phyloP scores from a whole-genome alignment of 306 rosid genomes.

The Sindora glabra region DNA sequence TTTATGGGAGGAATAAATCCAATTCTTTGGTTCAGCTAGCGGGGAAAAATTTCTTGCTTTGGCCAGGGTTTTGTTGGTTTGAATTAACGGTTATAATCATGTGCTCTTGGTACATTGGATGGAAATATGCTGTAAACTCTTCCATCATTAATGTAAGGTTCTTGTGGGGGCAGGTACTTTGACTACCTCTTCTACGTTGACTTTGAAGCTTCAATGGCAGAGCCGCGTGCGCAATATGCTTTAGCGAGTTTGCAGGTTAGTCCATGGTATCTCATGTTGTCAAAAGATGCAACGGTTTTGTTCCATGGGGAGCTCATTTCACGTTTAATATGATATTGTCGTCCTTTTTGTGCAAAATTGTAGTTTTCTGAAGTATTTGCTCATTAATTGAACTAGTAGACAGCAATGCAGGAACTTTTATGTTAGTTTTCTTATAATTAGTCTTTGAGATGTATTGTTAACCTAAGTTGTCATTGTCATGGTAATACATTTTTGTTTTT shows the following conservation, averaged over 20 bases:
- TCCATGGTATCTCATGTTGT: neutral
- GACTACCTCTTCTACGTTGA: conserved; percentile 85
- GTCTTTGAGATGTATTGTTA: neutral
- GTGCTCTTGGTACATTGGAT: conserved; percentile 5
- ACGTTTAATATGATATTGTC: neutral
- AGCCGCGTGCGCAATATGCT: conserved; percentile 73
- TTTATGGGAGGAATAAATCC: neutral
- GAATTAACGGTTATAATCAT: neutral
- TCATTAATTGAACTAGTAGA: neutral
- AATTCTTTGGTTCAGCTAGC: neutral
- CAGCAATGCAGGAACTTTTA: neutral
- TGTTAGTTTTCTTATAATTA: neutral
- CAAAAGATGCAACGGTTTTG: neutral
- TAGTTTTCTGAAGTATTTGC: neutral
- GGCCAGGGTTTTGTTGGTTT: neutral
- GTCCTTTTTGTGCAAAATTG: neutral
- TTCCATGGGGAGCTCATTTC: neutral
- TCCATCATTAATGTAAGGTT: neutral
- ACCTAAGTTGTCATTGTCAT: neutral
- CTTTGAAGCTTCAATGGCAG: conserved; percentile 90
- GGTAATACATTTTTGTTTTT: neutral
- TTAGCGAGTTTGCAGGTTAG: conserved; percentile 74
- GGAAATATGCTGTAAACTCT: neutral
- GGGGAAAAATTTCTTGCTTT: neutral
- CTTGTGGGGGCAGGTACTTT: conserved; percentile 53